phyloP scores from a whole-genome alignment of 73 alveolate species.

The Blepharisma stoltei region DNA sequence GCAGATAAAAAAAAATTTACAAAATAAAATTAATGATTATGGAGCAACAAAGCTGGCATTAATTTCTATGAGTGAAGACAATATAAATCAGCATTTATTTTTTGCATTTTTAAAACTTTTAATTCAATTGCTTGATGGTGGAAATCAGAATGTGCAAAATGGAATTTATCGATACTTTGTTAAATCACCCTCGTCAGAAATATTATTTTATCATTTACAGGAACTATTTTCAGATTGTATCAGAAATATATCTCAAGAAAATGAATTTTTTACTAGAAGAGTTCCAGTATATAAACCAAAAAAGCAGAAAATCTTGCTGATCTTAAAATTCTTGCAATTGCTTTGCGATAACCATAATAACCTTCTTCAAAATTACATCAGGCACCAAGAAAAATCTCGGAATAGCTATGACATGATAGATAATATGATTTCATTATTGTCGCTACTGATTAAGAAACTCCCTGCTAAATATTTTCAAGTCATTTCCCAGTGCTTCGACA shows the following conservation, averaged over 20 bases:
- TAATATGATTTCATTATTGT: conserved; percentile 24
- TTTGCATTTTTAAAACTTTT: not conserved
- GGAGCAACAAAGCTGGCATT: conserved; percentile 14
- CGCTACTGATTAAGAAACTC: conserved; percentile 13
- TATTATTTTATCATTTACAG: conserved; percentile 4
- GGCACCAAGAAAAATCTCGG: conserved; percentile 42
- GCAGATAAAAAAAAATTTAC: not conserved
- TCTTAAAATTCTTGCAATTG: conserved; percentile 36
- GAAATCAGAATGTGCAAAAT: not conserved
- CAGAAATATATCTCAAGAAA: not conserved
- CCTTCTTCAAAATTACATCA: conserved; percentile 40
- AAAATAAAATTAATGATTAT: not conserved
- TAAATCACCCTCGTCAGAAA: not conserved
- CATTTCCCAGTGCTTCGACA: conserved; percentile 51
- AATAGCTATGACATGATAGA: conserved; percentile 41
- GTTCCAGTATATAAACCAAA: not conserved
- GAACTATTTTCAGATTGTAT: not conserved
- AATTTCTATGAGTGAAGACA: not conserved
- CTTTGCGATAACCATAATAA: conserved; percentile 58
- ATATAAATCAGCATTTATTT: not conserved
- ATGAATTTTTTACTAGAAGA: not conserved
- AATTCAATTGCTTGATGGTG: conserved; percentile 16
- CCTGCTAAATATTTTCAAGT: conserved; percentile 33
- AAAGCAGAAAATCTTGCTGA: conserved; percentile 30
- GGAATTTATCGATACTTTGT: not conserved